phyloP scores from a whole-genome alignment of 768 basidiomycete genomes.

The Chalciporus chontae region DNA sequence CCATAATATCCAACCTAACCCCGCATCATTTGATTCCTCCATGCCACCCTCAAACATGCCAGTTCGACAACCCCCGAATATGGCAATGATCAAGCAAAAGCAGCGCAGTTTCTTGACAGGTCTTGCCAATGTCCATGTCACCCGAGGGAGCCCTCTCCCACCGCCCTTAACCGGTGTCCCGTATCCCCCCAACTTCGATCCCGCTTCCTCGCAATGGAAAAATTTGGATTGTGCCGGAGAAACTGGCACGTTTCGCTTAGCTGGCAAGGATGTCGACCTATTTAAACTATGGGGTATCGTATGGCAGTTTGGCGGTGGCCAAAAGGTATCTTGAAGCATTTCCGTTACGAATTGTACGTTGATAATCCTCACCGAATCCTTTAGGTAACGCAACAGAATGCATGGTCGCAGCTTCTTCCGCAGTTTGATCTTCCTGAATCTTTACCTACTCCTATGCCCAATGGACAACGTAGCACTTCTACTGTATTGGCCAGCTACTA shows the following conservation, averaged over 20 bases:
- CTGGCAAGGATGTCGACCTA: conserved; percentile 74
- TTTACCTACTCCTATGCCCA: conserved; percentile 43
- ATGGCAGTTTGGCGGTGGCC: conserved; percentile 55
- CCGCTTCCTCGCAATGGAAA: conserved; percentile 59
- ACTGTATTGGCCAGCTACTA: conserved; percentile 56
- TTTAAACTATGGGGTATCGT: conserved; percentile 69
- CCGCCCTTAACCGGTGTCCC: conserved; percentile 66
- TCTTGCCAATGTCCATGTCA: conserved; percentile 58
- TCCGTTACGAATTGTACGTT: conserved; percentile 14
- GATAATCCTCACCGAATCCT: conserved; percentile 5
- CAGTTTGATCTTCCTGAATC: conserved; percentile 63
- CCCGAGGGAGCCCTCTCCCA: conserved; percentile 63
- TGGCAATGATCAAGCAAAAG: conserved; percentile 46
- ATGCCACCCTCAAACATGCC: conserved; percentile 38
- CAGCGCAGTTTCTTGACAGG: conserved; percentile 57
- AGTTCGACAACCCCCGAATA: conserved; percentile 33
- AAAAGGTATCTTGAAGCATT: conserved; percentile 45
- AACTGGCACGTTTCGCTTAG: conserved; percentile 61
- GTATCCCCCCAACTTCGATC: conserved; percentile 58
- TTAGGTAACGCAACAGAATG: conserved; percentile 49
- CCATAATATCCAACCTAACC: conserved; percentile 29
- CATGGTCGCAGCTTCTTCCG: conserved; percentile 52
- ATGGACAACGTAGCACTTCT: conserved; percentile 49
- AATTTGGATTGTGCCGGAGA: conserved; percentile 59
- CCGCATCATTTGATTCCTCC: conserved; percentile 45